A percentile compares a stretch with the other conserved stretches of the same genome.
Evolutionary conservation across 805 yeast genomes (phyloP).

Genomic region (Brettanomyces custersianus): DNA sequence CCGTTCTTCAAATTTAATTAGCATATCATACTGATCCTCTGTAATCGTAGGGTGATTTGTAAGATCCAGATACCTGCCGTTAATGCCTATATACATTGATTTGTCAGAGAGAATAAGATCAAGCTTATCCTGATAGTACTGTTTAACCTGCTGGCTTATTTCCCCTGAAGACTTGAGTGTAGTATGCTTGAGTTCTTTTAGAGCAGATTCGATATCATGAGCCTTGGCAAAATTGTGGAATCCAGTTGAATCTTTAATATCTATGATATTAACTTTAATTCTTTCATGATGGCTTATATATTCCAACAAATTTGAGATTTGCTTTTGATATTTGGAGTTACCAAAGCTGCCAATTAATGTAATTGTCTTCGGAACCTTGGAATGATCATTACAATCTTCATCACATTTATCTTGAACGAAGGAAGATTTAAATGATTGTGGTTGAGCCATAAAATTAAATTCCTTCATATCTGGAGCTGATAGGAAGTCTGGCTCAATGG

Average conservation of each 20-base stretch:
- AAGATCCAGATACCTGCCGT: slow-evolving; percentile 43
- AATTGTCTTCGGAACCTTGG: slow-evolving; percentile 17
- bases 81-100: slow-evolving; percentile 40
- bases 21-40: slow-evolving; percentile 20
- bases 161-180: too few relatives aligned
- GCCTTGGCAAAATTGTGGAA: too few relatives aligned
- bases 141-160: too few relatives aligned
- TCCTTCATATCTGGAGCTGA: not conserved
- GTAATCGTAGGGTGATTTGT: slow-evolving; percentile 14
- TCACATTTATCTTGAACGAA: not conserved
- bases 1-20: slow-evolving; percentile 38
- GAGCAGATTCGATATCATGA: too few relatives aligned
- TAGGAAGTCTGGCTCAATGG: slow-evolving; percentile 3
- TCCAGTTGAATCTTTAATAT: slow-evolving; percentile 5
- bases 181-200: too few relatives aligned
- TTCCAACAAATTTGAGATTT: slow-evolving; percentile 31
- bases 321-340: slow-evolving; percentile 28
- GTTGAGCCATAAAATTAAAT: not conserved
- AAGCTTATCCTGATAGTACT: too few relatives aligned
- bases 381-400: not conserved
- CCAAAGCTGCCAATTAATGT: slow-evolving; percentile 56
- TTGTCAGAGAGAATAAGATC: too few relatives aligned
- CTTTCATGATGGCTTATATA: slow-evolving; percentile 5
- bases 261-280: slow-evolving; percentile 15
- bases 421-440: too few relatives aligned